A percentile compares a stretch with the other conserved stretches of the same genome.
Evolutionary conservation across 129 eudicot species (phyloP).

Genomic region (carrot (Daucus carota)): DH1_v3.0 NC_030383.2:51959001-51959500

Average conservation of each 20-base stretch:
- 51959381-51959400: not conserved
- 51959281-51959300: not conserved
- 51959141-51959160: not conserved
- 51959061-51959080: slow-evolving; percentile 37
- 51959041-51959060: slow-evolving; percentile 50
- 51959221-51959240: not conserved
- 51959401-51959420: not conserved
- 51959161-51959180: not conserved
- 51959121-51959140: not conserved
- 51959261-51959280: not conserved
- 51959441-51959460: not conserved
- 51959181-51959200: not conserved
- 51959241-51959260: not conserved
- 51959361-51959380: not conserved
- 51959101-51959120: slow-evolving; percentile 61
- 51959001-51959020: slow-evolving; percentile 90
- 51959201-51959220: not conserved
- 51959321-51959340: not conserved
- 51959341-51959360: not conserved
- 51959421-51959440: not conserved
- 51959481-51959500: not conserved
- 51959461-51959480: not conserved
- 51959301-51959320: not conserved
- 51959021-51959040: slow-evolving; percentile 29
- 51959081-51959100: slow-evolving; percentile 23